Base-by-base conservation (phyloP, 305 asterid species). In the Galium porrigens region DNA sequence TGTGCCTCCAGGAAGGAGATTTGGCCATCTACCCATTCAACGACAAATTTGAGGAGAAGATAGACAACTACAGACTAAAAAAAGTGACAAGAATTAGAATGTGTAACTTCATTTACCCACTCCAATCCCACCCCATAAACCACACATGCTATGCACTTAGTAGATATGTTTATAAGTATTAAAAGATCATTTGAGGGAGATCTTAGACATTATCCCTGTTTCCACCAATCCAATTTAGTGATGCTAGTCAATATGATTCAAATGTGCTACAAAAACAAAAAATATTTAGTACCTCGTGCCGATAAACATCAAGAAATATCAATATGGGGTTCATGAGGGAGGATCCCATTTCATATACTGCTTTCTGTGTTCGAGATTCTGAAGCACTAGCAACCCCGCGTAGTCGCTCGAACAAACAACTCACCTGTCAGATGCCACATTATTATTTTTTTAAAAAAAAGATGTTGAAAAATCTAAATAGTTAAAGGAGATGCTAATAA, bases 1-100 rank as follows among this genome's bases (percentile, higher is more conserved):
- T 75, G 96, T 70, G 95, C 89, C 79, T 92, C 96, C 63, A 92
- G 78, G 84, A 84, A 83, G 80, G 70, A 81, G 72, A 92, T 89
- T 87, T 92, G 99, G 66, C 94, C 95, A 33, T 83, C 94, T 81
- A 92, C 95, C 99, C 96, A 92, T 70, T 84, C 86, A 66, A 87
- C 86, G 59, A 85, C 96, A 79, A 84, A 89, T 79, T 84, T 92
- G 80, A 92, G 95, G 58, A 92, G 81, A 74, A 84, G 90, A 82
- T 92, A 92, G 82, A 92, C 86, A 66, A 92, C 86, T 73, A 79
- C 70, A 76, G 86, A 75, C 99, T 92, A 71, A 72, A 75, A 62
- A 53, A 56, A n/a, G 59, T 46, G 69, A 36, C 49, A 70, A 76
- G 39, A 36, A 49, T 64, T 58, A 58, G 73, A 39, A 56, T 61